Evolutionary conservation across 1,139 yeast genomes (phyloP).

Genomic region (Schizosaccharomyces versatilis): DNA sequence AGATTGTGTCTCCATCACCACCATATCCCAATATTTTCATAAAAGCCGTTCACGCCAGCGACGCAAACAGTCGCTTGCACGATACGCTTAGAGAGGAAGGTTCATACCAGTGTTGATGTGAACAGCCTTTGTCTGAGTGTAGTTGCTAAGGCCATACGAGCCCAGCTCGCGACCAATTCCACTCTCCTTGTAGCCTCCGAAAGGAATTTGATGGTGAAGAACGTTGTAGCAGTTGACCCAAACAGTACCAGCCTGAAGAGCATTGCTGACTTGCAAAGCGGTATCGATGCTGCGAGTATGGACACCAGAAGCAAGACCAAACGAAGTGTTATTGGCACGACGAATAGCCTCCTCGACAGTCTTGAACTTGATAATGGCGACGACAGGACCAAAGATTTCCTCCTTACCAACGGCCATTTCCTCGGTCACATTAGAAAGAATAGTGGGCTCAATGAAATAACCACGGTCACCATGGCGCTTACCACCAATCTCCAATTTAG

Average conservation of each 20-base stretch:
- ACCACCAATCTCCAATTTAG: constrained; percentile 58
- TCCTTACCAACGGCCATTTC: constrained; percentile 50
- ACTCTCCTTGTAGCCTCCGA: constrained; percentile 69
- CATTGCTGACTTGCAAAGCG: constrained; percentile 41
- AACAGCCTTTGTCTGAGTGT: constrained; percentile 53
- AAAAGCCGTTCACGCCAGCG: too few relatives aligned
- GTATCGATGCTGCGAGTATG: constrained; percentile 44
- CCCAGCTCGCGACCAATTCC: constrained; percentile 92
- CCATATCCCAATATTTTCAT: too few relatives aligned
- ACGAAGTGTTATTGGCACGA: constrained; percentile 50
- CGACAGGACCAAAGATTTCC: constrained; percentile 78
- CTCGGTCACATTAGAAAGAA: constrained; percentile 47
- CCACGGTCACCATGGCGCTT: constrained; percentile 40
- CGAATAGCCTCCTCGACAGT: constrained; percentile 47
- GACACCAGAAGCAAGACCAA: constrained; percentile 72
- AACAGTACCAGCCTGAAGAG: constrained; percentile 57
- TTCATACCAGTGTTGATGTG: constrained; percentile 28
- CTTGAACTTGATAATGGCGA: constrained; percentile 49
- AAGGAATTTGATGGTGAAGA: constrained; percentile 55
- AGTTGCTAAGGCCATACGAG: constrained; percentile 58
- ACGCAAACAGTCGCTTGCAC: too few relatives aligned
- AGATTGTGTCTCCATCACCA: too few relatives aligned
- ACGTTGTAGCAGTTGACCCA: constrained; percentile 72
- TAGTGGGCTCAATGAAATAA: constrained; percentile 58
- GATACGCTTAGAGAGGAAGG: background rate